Conservation (phyloP, 192 early-diverging fungal species). For the Diversispora eburnea region DNA sequence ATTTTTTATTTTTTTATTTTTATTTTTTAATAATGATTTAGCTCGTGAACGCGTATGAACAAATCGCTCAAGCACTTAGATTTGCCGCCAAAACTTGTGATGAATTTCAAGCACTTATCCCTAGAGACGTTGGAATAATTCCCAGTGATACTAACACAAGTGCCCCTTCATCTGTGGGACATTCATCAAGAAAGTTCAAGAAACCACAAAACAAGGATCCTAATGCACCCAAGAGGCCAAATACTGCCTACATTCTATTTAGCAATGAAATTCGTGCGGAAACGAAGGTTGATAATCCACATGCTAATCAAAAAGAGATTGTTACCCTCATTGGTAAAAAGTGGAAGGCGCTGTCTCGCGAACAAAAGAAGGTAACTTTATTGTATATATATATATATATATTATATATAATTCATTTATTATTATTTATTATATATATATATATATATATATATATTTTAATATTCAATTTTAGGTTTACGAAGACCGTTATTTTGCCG, state of each 20-base stretch:
- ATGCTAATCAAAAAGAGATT: conserved; percentile 40
- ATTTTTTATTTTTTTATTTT: background rate
- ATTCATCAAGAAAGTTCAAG: conserved; percentile 1
- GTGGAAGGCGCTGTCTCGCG: conserved; percentile 25
- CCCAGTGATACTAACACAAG: background rate
- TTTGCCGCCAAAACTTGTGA: conserved; percentile 22
- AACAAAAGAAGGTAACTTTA: conserved; percentile 21
- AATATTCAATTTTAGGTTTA: conserved; percentile 12
- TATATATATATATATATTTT: background rate
- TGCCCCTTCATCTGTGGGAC: background rate
- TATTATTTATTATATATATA: background rate
- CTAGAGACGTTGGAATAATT: conserved; percentile 16
- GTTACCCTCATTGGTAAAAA: conserved; percentile 22
- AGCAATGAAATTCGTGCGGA: conserved; percentile 74
- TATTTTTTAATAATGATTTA: background rate
- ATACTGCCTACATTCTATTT: conserved; percentile 91
- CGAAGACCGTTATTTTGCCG: conserved; percentile 28
- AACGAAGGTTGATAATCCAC: conserved; percentile 80
- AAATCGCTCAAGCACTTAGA: conserved; percentile 22
- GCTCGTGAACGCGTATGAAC: conserved; percentile 22
- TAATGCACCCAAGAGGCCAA: conserved; percentile 84
- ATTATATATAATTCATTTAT: background rate
- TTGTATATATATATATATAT: background rate
- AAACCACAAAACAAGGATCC: conserved; percentile 64
- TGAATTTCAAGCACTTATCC: conserved; percentile 25